Base-by-base conservation (phyloP, 129 eudicot genomes). In the Centaurea solstitialis region DNA sequence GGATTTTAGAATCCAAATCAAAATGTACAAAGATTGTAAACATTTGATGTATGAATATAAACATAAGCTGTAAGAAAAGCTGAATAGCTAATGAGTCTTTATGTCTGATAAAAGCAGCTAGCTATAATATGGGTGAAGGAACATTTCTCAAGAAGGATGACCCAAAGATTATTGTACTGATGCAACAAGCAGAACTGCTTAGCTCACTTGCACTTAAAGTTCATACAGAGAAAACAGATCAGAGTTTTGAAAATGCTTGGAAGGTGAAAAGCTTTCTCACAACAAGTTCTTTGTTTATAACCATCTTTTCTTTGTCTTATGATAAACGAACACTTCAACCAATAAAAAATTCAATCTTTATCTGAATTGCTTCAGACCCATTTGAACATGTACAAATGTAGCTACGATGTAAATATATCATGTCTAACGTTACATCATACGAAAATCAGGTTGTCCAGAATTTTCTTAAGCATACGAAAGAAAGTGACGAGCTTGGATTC, bases 181-280 rank as follows among this genome's bases (percentile, higher is more conserved):
- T 90, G 87, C 94, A 90, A 79, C 94, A 90, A 90, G 94, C 90
- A 15, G 91, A 90, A 76, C 73, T 90, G 68, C 94, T 92, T 23
- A 92, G 90, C 82, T 88, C 94, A 7, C 94, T 92, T 70, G 94
- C 95, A 22, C 80, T 85, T 53, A 88, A 92, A 87, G 94, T 92
- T 43, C 88, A 92, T 76, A 76, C 84, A 21, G 94, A 92, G 22
- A 88, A 90, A 70, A 85, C 93, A 35, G 93, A 92, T 21, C 93
- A 90, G 79, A 92, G 97, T 76, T 87, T 92, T 69, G 97, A 90
- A 84, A 90, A 76, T 90, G 94, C 97, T 47, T 92, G 93, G 94
- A 88, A 83, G 91, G 94, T 92, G 75, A 84, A 84, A 39, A 74
- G 70, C 23, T 18, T 23, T 57, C 24, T 80, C 38, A 37, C 40